These are phyloP conservation scores for Fusarium lateritium DNA, from an alignment of 2,329 filamentous ascomycete species.

Conservation along the genomic window DNA sequence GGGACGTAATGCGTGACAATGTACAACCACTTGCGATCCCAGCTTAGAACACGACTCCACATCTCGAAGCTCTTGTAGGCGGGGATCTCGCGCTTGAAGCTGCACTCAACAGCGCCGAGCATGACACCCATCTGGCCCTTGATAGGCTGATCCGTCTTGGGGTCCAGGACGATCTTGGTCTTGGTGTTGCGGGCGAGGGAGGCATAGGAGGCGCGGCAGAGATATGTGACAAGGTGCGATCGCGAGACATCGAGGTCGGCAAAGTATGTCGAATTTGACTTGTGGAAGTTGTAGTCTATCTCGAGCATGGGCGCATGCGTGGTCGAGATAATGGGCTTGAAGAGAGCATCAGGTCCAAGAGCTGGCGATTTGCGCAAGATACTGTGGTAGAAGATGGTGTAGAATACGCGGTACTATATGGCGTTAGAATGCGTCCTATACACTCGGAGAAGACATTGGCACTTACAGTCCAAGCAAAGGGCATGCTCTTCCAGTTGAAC, in stretches of 20 bases:
- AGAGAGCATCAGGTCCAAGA: conserved; percentile 75
- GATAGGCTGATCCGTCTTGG: conserved; percentile 63
- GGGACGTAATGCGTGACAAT: conserved; percentile 81
- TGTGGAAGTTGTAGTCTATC: conserved; percentile 90
- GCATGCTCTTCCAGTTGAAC: conserved; percentile 81
- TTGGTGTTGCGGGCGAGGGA: conserved; percentile 64
- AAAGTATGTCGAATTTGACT: conserved; percentile 89
- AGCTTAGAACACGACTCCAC: conserved; percentile 78
- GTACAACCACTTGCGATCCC: conserved; percentile 89
- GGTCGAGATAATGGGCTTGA: conserved; percentile 77
- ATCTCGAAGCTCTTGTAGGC: conserved; percentile 80
- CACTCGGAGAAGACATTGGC: not conserved
- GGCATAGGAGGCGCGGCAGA: conserved; percentile 73
- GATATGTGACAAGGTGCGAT: conserved; percentile 81
- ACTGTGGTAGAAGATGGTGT: conserved; percentile 69
- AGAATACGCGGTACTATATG: conserved; percentile 69
- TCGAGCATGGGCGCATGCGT: conserved; percentile 80
- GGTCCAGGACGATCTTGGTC: conserved; percentile 66
- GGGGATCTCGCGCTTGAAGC: conserved; percentile 81
- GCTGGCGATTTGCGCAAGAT: conserved; percentile 63
- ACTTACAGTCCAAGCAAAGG: conserved; percentile 82
- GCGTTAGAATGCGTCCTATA: not conserved
- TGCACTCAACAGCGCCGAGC: conserved; percentile 80
- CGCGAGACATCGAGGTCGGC: conserved; percentile 87
- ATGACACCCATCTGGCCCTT: conserved; percentile 72